Percentiles rank a stretch among this genome's conserved stretches.
phyloP scores from a whole-genome alignment of 345 rosid species.

The Alliaria petiolata region DNA sequence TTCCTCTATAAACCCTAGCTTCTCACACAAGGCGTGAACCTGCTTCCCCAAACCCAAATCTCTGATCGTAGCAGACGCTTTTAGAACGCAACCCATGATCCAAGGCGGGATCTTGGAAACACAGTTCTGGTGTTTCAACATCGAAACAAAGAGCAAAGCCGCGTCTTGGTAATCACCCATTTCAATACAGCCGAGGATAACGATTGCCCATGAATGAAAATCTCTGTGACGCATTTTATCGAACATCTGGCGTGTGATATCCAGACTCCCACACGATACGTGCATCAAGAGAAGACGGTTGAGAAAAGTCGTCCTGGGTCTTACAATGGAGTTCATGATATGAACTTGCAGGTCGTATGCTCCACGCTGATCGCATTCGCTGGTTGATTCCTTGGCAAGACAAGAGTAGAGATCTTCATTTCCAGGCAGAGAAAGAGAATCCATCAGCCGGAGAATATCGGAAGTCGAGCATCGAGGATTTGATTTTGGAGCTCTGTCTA shows the following conservation, averaged over 20 bases:
- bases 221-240: constrained; percentile 57
- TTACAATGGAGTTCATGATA: constrained; percentile 30
- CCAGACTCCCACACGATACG: constrained; percentile 41
- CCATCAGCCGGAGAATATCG: constrained; percentile 52
- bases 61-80: constrained; percentile 44
- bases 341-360: constrained; percentile 50
- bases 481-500: background rate
- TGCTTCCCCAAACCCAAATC: constrained; percentile 61
- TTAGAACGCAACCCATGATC: constrained; percentile 43
- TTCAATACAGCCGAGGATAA: constrained; percentile 44
- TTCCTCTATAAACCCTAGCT: constrained; percentile 36
- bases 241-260: constrained; percentile 51
- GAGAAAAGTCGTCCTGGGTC: constrained; percentile 33
- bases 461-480: constrained; percentile 23
- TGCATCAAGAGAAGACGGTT: constrained; percentile 53
- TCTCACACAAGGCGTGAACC: constrained; percentile 58
- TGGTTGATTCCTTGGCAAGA: constrained; percentile 57
- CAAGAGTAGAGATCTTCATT: constrained; percentile 48
- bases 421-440: constrained; percentile 44
- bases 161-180: constrained; percentile 41
- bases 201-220: constrained; percentile 55
- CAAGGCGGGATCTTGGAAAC: constrained; percentile 37
- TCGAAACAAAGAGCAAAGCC: constrained; percentile 37
- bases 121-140: constrained; percentile 32
- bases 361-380: constrained; percentile 30